Evolutionary conservation across 2,329 filamentous ascomycete species (phyloP).

Genomic region (Lasiodiplodia hormozganensis): DNA sequence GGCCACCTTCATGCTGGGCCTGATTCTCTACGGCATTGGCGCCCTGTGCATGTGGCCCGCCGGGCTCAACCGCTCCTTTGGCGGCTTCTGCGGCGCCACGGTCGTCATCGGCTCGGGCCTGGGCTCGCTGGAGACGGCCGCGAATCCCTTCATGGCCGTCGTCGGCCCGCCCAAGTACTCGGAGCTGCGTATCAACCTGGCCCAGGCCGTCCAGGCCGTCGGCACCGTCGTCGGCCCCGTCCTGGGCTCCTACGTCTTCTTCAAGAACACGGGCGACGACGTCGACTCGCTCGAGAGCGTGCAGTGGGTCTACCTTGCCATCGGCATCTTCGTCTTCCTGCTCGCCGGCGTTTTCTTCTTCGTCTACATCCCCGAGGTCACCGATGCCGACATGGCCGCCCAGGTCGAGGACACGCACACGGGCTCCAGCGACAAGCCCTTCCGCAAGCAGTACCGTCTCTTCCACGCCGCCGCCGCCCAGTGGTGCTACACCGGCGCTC

Average conservation of each 20-base stretch:
- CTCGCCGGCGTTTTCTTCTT: conserved; percentile 67
- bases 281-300: conserved; percentile 63
- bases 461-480: conserved; percentile 79
- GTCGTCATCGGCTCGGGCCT: conserved; percentile 62
- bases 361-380: conserved; percentile 62
- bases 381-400: conserved; percentile 67
- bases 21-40: conserved; percentile 63
- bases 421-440: conserved; percentile 54
- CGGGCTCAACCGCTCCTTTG: conserved; percentile 62
- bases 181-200: conserved; percentile 65
- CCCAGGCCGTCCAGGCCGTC: conserved; percentile 65
- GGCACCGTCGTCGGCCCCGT: conserved; percentile 66
- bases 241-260: conserved; percentile 67
- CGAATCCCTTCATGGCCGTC: conserved; percentile 59
- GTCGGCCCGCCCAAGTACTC: conserved; percentile 66
- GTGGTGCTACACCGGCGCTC: conserved; percentile 81
- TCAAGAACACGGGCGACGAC: conserved; percentile 60
- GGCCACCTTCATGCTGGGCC: conserved; percentile 57
- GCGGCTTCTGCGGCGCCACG: conserved; percentile 66
- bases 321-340: conserved; percentile 65
- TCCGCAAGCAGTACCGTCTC: conserved; percentile 70
- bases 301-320: conserved; percentile 70
- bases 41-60: conserved; percentile 66
- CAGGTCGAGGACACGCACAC: conserved; percentile 51
- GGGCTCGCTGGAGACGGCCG: conserved; percentile 65